These are phyloP conservation scores for Tremella yokohamensis DNA, from an alignment of 768 basidiomycete genomes.

Conservation along the genomic window DNA sequence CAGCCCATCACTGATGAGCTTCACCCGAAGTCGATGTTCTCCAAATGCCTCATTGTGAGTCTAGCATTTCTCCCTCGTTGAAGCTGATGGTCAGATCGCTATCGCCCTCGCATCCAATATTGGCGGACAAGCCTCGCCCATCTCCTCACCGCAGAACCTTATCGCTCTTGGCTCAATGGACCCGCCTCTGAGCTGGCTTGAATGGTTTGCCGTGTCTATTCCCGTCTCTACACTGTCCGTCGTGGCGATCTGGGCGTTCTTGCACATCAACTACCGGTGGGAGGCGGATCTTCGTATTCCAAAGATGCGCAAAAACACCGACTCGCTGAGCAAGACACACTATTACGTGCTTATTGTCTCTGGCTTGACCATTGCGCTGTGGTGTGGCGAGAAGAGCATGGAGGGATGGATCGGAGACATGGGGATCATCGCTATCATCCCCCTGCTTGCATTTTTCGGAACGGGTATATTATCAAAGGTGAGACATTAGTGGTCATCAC, in stretches of 20 bases:
- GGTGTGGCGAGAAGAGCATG: slow-evolving; percentile 81
- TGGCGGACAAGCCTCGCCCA: slow-evolving; percentile 93
- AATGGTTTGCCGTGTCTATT: slow-evolving; percentile 90
- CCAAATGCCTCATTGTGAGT: slow-evolving; percentile 84
- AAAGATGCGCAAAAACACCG: slow-evolving; percentile 75
- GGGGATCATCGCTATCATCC: slow-evolving; percentile 93
- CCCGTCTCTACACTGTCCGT: slow-evolving; percentile 86
- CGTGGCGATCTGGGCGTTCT: slow-evolving; percentile 83
- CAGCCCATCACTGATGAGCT: slow-evolving; percentile 92
- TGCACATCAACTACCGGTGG: slow-evolving; percentile 75
- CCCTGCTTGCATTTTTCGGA: slow-evolving; percentile 88
- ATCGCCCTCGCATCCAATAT: slow-evolving; percentile 98
- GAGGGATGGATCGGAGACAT: slow-evolving; percentile 82
- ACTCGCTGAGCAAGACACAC: slow-evolving; percentile 76
- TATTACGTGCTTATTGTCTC: slow-evolving; percentile 85
- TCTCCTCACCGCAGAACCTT: slow-evolving; percentile 95
- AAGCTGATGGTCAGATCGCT: slow-evolving; percentile 61
- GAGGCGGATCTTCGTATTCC: slow-evolving; percentile 69
- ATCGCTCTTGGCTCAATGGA: slow-evolving; percentile 88
- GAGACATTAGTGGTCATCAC: slow-evolving; percentile 11
- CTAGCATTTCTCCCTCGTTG: background rate
- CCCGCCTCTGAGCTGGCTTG: slow-evolving; percentile 75
- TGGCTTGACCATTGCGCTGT: slow-evolving; percentile 75
- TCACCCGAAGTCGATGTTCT: slow-evolving; percentile 79
- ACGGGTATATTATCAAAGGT: slow-evolving; percentile 93